phyloP scores from a whole-genome alignment of 805 yeast genomes.

The Brettanomyces custersianus region DNA sequence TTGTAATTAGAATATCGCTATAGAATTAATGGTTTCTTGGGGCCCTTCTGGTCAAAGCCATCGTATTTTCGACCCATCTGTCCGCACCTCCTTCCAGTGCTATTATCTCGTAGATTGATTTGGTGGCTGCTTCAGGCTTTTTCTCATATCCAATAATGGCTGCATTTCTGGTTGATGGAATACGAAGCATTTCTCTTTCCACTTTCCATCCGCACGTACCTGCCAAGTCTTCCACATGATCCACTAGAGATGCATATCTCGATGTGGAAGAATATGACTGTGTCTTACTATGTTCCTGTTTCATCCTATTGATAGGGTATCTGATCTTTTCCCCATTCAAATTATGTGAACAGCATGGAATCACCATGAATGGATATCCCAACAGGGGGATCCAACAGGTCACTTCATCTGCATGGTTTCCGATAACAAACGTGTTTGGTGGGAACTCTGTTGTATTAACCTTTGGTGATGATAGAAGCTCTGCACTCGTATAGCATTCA shows the following conservation, averaged over 20 bases:
- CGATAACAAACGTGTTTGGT: slow-evolving; percentile 69
- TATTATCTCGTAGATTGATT: slow-evolving; percentile 49
- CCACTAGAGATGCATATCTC: slow-evolving; percentile 78
- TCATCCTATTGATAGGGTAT: slow-evolving; percentile 38
- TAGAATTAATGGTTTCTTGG: slow-evolving; percentile 56
- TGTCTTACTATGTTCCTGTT: slow-evolving; percentile 11
- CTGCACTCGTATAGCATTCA: slow-evolving; percentile 46
- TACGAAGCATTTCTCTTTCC: slow-evolving; percentile 78
- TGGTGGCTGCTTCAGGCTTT: slow-evolving; percentile 16
- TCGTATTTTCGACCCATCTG: slow-evolving; percentile 79
- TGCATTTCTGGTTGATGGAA: slow-evolving; percentile 90
- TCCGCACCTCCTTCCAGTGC: slow-evolving; percentile 82
- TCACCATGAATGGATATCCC: slow-evolving; percentile 80
- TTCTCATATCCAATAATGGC: slow-evolving; percentile 68
- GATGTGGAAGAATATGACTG: slow-evolving; percentile 36
- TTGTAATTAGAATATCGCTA: neutral
- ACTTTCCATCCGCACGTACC: slow-evolving; percentile 71
- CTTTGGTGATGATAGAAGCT: slow-evolving; percentile 40
- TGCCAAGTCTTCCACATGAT: slow-evolving; percentile 70
- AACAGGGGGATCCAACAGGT: slow-evolving; percentile 93
- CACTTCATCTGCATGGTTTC: slow-evolving; percentile 91
- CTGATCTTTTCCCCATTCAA: slow-evolving; percentile 69
- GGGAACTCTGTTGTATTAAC: slow-evolving; percentile 63
- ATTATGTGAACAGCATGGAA: slow-evolving; percentile 92
- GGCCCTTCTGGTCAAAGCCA: slow-evolving; percentile 57